A percentile compares a stretch with the other conserved stretches of the same genome.
Evolutionary conservation across 2,329 filamentous ascomycete genomes (phyloP).

Genomic region (Fusarium oligoseptatum): DNA sequence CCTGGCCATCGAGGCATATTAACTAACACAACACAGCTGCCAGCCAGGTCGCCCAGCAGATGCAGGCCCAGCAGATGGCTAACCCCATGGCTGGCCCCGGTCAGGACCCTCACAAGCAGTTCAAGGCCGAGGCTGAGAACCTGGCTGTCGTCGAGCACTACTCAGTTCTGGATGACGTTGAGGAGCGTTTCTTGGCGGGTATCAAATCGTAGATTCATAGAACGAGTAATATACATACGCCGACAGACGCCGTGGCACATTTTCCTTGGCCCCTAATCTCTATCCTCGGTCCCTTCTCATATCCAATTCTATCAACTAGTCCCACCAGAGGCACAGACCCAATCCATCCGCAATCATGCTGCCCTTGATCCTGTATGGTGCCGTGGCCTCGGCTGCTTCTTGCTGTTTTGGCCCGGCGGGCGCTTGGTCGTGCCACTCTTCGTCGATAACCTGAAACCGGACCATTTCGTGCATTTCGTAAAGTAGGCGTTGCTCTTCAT

Average conservation of each 20-base stretch:
- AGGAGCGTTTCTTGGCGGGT: slow-evolving; percentile 81
- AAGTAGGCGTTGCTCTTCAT: slow-evolving; percentile 79
- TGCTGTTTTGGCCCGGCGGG: slow-evolving; percentile 74
- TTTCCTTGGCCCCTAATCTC: slow-evolving; percentile 10
- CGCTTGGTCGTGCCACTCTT: slow-evolving; percentile 92
- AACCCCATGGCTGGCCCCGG: slow-evolving; percentile 85
- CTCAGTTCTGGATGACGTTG: slow-evolving; percentile 89
- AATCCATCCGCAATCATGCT: slow-evolving; percentile 74
- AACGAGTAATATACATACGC: slow-evolving; percentile 44
- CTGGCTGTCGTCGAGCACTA: slow-evolving; percentile 94
- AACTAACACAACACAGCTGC: slow-evolving; percentile 71
- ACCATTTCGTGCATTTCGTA: slow-evolving; percentile 94
- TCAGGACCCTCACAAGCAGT: slow-evolving; percentile 95
- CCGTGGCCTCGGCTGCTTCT: slow-evolving; percentile 71
- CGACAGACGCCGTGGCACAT: slow-evolving; percentile 43
- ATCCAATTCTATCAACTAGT: slow-evolving; percentile 47
- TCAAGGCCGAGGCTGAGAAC: slow-evolving; percentile 93
- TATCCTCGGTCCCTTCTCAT: slow-evolving; percentile 15
- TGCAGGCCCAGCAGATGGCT: slow-evolving; percentile 73
- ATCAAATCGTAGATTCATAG: slow-evolving; percentile 55
- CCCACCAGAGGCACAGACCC: slow-evolving; percentile 76
- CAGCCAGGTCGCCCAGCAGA: slow-evolving; percentile 91
- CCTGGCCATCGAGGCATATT: background rate
- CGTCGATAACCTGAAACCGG: slow-evolving; percentile 85
- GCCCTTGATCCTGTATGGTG: slow-evolving; percentile 78